A percentile compares a stretch with the other conserved stretches of the same genome.
These are phyloP conservation scores for Linnemannia schmuckeri DNA, from an alignment of 192 early-diverging fungal genomes.

Conservation along the genomic window DNA sequence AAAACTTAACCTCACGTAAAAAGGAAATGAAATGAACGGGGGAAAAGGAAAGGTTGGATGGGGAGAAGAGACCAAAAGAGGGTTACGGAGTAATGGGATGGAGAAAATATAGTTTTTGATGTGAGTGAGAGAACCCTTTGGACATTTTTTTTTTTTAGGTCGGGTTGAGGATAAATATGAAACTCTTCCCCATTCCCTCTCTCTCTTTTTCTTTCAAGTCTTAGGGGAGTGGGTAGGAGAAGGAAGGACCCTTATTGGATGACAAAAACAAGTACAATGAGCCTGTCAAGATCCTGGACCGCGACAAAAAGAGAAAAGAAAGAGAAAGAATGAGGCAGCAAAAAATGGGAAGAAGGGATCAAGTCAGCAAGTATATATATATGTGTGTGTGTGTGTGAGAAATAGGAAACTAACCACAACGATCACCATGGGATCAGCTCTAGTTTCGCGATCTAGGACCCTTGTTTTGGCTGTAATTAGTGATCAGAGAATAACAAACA, in stretches of 20 bases:
- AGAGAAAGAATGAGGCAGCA: not conserved
- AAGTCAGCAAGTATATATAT: not conserved
- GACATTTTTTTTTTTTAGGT: not conserved
- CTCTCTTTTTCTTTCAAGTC: not conserved
- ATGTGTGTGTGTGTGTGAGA: no score
- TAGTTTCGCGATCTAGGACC: no score
- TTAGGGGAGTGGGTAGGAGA: not conserved
- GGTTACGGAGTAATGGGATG: not conserved
- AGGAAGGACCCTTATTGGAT: not conserved
- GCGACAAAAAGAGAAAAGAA: not conserved
- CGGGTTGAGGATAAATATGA: not conserved
- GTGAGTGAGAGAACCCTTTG: not conserved
- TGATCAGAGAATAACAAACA: no score
- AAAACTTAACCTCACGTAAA: not conserved
- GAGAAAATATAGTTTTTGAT: not conserved
- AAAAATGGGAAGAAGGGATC: not conserved
- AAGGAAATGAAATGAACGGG: not conserved
- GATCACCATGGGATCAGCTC: no score
- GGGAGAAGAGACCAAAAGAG: not conserved
- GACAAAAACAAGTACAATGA: not conserved
- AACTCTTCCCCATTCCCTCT: not conserved
- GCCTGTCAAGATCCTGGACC: not conserved
- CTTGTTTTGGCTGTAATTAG: no score
- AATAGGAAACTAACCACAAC: no score
- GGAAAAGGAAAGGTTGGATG: not conserved